Conservation (phyloP, 331 rosid genomes). For the Telfairia occidentalis region DNA sequence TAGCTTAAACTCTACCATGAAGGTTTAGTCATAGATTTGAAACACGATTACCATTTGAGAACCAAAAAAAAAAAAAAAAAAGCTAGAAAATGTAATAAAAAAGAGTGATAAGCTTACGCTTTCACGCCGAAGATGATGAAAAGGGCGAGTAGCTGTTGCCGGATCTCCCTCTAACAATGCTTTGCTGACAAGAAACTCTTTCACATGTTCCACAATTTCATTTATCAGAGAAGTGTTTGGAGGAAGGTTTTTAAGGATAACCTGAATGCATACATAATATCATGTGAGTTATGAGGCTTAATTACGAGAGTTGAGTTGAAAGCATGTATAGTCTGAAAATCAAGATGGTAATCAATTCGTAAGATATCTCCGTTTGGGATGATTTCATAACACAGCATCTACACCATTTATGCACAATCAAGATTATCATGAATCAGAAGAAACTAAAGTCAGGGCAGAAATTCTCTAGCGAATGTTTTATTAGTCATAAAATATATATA, state of each 20-base stretch:
- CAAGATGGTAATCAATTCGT: background rate
- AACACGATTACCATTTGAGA: background rate
- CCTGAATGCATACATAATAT: constrained; percentile 34
- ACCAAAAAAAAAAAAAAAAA: background rate
- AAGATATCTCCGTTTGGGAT: constrained; percentile 9
- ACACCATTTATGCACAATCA: background rate
- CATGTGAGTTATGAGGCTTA: constrained; percentile 13
- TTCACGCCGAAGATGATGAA: constrained; percentile 60
- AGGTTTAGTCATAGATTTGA: background rate
- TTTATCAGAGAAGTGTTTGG: constrained; percentile 71
- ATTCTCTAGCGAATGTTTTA: background rate
- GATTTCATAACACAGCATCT: constrained; percentile 8
- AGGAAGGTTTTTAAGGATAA: constrained; percentile 74
- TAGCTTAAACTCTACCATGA: no score
- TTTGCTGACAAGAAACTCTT: constrained; percentile 76
- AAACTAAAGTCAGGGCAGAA: background rate
- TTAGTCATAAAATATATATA: background rate
- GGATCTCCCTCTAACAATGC: constrained; percentile 72
- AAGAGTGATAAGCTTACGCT: constrained; percentile 39
- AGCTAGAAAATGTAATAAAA: background rate
- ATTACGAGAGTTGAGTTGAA: background rate
- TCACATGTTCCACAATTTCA: constrained; percentile 65
- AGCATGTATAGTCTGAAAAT: background rate
- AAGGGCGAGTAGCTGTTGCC: constrained; percentile 36
- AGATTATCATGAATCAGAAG: background rate